phyloP scores from a whole-genome alignment of 2,329 filamentous ascomycete species.

The Penicillium occitanis region DNA sequence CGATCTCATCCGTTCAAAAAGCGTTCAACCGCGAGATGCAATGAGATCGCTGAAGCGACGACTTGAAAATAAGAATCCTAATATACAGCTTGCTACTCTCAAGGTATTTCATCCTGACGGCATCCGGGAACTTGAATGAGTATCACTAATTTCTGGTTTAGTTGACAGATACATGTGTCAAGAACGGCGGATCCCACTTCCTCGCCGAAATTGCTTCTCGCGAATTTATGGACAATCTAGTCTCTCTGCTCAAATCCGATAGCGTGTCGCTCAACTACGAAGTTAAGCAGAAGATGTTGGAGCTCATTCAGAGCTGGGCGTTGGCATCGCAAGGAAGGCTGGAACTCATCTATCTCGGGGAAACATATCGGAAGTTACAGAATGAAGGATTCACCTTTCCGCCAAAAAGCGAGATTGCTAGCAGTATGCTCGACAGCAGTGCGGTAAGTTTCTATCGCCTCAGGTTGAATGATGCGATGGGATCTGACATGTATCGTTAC shows the following conservation, averaged over 20 bases:
- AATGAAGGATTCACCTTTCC: conserved; percentile 86
- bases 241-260: conserved; percentile 81
- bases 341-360: conserved; percentile 80
- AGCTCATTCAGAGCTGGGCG: conserved; percentile 92
- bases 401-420: conserved; percentile 80
- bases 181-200: conserved; percentile 96
- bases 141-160: conserved; percentile 31
- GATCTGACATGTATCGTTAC: conserved; percentile 1
- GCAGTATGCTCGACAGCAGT: conserved; percentile 96
- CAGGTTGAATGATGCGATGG: background rate
- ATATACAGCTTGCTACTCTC: conserved; percentile 90
- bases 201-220: conserved; percentile 91
- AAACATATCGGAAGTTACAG: conserved; percentile 81
- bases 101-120: conserved; percentile 59
- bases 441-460: conserved; percentile 63
- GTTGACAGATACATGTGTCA: conserved; percentile 97
- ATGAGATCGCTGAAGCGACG: conserved; percentile 94
- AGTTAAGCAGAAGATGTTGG: conserved; percentile 85
- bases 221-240: conserved; percentile 97
- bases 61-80: conserved; percentile 96
- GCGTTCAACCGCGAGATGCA: conserved; percentile 93
- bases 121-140: background rate
- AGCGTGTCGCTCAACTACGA: conserved; percentile 75
- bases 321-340: conserved; percentile 80
- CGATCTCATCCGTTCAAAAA: conserved; percentile 95